These are phyloP conservation scores for Thuja plicata DNA, from an alignment of 83 land plant species.

Conservation along the genomic window DNA sequence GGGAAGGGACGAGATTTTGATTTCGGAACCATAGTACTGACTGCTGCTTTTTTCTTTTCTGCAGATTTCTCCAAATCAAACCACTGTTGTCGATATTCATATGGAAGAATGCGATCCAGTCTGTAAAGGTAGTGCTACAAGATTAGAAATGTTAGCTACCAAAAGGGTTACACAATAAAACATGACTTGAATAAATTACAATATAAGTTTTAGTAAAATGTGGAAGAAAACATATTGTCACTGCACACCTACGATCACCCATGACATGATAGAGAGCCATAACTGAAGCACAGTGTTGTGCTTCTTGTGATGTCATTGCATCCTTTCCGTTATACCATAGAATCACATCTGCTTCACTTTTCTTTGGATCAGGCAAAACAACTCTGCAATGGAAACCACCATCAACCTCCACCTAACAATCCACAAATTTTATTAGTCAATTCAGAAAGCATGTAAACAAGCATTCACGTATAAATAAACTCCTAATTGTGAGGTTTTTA, in stretches of 20 bases:
- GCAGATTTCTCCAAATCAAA: slow-evolving; percentile 29
- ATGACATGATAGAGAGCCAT: slow-evolving; percentile 35
- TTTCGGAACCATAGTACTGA: slow-evolving; percentile 16
- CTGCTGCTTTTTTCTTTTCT: slow-evolving; percentile 21
- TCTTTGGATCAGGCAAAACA: slow-evolving; percentile 38
- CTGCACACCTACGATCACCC: slow-evolving; percentile 35
- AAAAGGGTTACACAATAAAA: background rate
- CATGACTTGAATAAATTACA: background rate
- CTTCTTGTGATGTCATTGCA: slow-evolving; percentile 27
- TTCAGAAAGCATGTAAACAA: background rate
- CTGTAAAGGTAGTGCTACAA: slow-evolving; percentile 17
- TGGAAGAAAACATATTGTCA: background rate
- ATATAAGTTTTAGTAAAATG: background rate
- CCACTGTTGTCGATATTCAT: slow-evolving; percentile 21
- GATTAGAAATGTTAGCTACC: background rate
- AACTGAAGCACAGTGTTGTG: slow-evolving; percentile 39
- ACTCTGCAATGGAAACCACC: slow-evolving; percentile 41
- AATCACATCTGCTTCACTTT: slow-evolving; percentile 37
- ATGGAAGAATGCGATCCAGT: slow-evolving; percentile 37
- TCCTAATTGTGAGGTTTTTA: background rate
- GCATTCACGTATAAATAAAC: background rate
- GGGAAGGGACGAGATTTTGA: slow-evolving; percentile 21
- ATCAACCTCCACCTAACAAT: slow-evolving; percentile 30
- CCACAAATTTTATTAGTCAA: background rate
- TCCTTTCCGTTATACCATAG: slow-evolving; percentile 28